Evolutionary conservation across 2,329 filamentous ascomycete species (phyloP).

Genomic region (Aspergillus ustus): DNA sequence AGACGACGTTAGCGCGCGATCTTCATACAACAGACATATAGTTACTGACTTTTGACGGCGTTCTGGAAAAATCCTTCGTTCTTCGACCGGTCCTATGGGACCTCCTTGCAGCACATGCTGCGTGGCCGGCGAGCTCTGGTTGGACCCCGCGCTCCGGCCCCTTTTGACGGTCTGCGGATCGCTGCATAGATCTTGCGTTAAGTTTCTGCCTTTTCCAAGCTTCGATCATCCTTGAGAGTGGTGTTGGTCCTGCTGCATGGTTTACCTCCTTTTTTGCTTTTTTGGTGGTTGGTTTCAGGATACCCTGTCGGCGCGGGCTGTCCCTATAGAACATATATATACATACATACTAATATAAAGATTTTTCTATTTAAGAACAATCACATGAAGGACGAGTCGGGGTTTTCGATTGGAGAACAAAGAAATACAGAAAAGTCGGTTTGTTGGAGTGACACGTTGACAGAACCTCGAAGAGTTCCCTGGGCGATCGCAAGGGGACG

Average conservation of each 20-base stretch:
- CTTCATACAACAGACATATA: slow-evolving; percentile 12
- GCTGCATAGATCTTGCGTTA: slow-evolving; percentile 14
- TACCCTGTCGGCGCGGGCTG: slow-evolving; percentile 20
- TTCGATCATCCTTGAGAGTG: slow-evolving; percentile 5
- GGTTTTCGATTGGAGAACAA: neutral
- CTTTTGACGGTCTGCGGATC: slow-evolving; percentile 3
- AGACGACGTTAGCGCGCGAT: neutral
- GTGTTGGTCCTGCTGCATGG: slow-evolving; percentile 15
- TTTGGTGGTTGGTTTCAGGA: slow-evolving; percentile 14
- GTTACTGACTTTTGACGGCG: slow-evolving; percentile 2
- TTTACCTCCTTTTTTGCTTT: slow-evolving; percentile 4
- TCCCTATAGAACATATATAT: slow-evolving; percentile 23
- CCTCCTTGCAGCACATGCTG: neutral
- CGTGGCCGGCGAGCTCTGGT: neutral
- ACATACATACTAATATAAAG: slow-evolving; percentile 22
- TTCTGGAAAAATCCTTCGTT: slow-evolving; percentile 13
- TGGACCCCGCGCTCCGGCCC: neutral
- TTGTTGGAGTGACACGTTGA: neutral
- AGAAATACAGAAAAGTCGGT: neutral
- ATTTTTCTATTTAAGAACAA: neutral
- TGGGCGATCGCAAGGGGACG: neutral
- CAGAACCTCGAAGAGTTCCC: neutral
- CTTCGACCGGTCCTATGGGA: neutral
- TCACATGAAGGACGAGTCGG: neutral
- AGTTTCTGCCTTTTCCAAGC: slow-evolving; percentile 5